Conservation (phyloP, 805 yeast species). For the Yarrowia sp. region DNA sequence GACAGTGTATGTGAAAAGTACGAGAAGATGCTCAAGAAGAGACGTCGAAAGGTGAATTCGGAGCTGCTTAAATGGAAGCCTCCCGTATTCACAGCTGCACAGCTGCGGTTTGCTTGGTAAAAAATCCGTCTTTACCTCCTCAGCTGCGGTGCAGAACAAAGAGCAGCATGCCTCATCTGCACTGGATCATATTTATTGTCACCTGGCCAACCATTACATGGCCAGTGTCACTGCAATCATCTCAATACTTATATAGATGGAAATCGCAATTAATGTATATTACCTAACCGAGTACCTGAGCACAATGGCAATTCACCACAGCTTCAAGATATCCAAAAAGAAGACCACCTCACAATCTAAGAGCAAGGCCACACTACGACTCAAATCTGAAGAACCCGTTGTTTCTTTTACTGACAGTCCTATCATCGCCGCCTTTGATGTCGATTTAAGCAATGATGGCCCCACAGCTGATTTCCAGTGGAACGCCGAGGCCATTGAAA, state of each 20-base stretch:
- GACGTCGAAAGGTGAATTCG: conserved; percentile 73
- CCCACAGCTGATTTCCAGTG: not conserved
- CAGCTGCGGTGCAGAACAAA: conserved; percentile 4
- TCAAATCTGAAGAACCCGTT: not conserved
- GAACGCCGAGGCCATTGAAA: not conserved
- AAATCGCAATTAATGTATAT: not conserved
- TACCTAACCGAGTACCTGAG: not conserved
- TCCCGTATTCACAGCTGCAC: conserved; percentile 91
- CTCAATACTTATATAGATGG: conserved; percentile 7
- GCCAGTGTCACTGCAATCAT: conserved; percentile 1
- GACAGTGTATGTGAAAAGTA: conserved; percentile 76
- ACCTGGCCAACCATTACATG: not conserved
- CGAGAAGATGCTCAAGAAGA: conserved; percentile 65
- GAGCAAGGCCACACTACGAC: not conserved
- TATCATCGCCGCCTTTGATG: not conserved
- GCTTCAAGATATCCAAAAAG: conserved; percentile 1
- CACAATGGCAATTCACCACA: conserved; percentile 11
- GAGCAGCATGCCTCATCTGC: not conserved
- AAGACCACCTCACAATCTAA: not conserved
- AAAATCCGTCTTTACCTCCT: not conserved
- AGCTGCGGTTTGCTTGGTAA: conserved; percentile 91
- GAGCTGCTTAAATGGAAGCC: conserved; percentile 82
- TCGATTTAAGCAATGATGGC: not conserved
- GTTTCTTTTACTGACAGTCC: not conserved
- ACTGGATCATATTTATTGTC: not conserved